These are phyloP conservation scores for Serendipita sp. DNA, from an alignment of 768 basidiomycete genomes.

Conservation along the genomic window DNA sequence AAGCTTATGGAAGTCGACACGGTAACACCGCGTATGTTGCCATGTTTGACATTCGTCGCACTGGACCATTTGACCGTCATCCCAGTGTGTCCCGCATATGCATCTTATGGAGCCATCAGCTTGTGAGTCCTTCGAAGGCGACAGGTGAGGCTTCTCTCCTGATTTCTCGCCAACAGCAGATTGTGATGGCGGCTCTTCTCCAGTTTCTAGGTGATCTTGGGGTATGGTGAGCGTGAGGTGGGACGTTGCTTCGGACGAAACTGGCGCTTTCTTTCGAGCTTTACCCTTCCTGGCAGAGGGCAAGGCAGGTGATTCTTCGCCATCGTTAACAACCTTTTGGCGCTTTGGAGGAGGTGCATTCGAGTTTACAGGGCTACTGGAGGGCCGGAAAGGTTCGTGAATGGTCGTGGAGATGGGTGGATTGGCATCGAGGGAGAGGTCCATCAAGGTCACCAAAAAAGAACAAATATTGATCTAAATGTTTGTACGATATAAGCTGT, in stretches of 20 bases:
- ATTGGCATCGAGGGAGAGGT: too few species aligned
- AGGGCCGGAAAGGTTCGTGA: too few species aligned
- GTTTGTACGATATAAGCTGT: too few species aligned
- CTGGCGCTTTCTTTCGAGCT: neutral
- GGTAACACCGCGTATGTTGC: conserved; percentile 42
- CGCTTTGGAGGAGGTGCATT: neutral
- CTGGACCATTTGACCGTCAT: conserved; percentile 74
- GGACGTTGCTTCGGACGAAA: neutral
- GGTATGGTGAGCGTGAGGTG: neutral
- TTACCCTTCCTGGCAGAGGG: neutral
- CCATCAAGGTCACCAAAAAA: too few species aligned
- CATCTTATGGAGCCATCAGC: neutral
- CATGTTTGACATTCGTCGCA: conserved; percentile 71
- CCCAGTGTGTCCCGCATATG: conserved; percentile 16
- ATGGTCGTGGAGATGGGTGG: too few species aligned
- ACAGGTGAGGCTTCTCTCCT: neutral
- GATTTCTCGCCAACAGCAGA: neutral
- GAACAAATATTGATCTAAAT: too few species aligned
- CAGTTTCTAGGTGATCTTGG: neutral
- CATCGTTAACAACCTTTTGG: neutral
- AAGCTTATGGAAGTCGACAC: neutral
- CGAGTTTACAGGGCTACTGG: too few species aligned
- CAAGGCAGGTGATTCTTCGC: neutral
- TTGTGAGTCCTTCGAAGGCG: conserved; percentile 4
- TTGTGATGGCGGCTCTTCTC: neutral